Evolutionary conservation across 208 protist species (phyloP).

Genomic region (Baffinella frigidus): DNA sequence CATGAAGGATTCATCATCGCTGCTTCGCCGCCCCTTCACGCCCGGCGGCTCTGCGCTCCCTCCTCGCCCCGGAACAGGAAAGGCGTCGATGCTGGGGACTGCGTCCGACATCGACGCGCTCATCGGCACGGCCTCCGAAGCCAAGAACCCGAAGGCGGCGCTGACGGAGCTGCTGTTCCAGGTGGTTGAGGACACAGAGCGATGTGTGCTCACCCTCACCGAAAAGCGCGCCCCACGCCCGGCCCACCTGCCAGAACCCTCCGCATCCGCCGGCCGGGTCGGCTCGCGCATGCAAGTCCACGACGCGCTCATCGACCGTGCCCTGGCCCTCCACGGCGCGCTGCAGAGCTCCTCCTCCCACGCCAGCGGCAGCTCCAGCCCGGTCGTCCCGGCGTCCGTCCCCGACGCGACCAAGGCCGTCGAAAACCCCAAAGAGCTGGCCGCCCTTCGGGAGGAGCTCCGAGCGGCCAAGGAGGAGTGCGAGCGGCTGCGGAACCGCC

Average conservation of each 20-base stretch:
- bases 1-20: background rate
- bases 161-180: background rate
- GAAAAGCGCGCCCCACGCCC: background rate
- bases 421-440: no score
- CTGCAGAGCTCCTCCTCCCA: no score
- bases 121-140: background rate
- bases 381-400: no score
- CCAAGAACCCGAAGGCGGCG: background rate
- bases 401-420: no score
- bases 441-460: no score
- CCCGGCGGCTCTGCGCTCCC: background rate
- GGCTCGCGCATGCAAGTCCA: background rate
- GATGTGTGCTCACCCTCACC: background rate
- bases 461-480: no score
- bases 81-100: background rate
- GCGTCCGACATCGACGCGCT: background rate
- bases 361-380: no score
- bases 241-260: no score
- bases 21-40: constrained; percentile 11
- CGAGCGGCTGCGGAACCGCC: no score
- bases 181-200: constrained; percentile 17
- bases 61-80: no score
- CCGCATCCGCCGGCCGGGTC: background rate
- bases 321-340: background rate
- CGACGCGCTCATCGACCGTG: constrained; percentile 7